Base-by-base conservation (phyloP, 108 stramenopile species). In the Tribonema minus region DNA sequence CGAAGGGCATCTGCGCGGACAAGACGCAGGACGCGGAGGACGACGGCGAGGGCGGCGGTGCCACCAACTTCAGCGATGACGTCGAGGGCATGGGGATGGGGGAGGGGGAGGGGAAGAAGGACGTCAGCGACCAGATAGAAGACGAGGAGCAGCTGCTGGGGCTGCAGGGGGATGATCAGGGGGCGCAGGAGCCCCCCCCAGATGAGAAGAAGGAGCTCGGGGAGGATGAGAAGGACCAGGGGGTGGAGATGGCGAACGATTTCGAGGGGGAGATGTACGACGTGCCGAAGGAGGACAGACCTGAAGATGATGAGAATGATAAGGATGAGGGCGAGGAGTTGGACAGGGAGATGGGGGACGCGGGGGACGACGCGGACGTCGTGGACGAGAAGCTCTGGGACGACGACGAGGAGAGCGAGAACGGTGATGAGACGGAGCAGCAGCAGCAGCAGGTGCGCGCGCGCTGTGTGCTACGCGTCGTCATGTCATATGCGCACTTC, bases 71-170 rank as follows among this genome's bases (percentile, higher is more conserved):
- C 70, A 93, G 92, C 63, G 95, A 97, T 46, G 94, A 97, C 64
- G 89, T 92, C 1, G 96, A 97, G 69, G 98, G 98, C 32, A 98
- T 95, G 0, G 98, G 98, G 23, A 97, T 99, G 96, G 98, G 98
- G 1, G 95, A 96, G 85, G 98, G 98, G 23, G 94, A 96, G 26
- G 95, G 74, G 40, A 71, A 61, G 36, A 92, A 93, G 58, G 98
- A 99, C 80, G 96, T 99, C 1, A 95, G 92, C 1, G 94, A 98
- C 70, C 91, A 99, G 68, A 90, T 99, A 23, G 95, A 96, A 63
- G 92, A 93, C 73, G 98, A 98, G 80, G 98, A 97, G 39, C 96
- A 98, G 80, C 87, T 98, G 9, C 81, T 96, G 7, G 98, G 96
- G 0, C 77, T 94, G 33, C 94, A 97, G 84, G 89, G 85, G 30